Conservation (phyloP, 176 grass and related monocot genomes). For the Lolium multiflorum region DNA sequence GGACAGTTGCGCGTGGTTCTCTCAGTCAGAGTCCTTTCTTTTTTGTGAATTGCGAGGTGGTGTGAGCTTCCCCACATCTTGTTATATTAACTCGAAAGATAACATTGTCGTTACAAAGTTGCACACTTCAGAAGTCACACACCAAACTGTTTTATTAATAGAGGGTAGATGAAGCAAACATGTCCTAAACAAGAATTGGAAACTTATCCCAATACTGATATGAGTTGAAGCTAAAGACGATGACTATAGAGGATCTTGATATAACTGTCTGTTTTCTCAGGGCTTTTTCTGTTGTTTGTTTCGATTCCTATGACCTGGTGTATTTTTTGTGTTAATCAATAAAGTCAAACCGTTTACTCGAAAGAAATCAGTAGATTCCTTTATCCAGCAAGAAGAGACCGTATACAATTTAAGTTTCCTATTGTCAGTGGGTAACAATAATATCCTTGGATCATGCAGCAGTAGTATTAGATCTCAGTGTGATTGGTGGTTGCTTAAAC, state of each 20-base stretch:
- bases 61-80: background rate
- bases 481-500: constrained; percentile 33
- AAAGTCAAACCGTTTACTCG: background rate
- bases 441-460: constrained; percentile 39
- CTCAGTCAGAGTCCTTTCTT: background rate
- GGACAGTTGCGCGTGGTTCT: background rate
- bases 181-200: background rate
- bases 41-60: background rate
- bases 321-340: background rate
- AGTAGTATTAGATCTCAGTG: constrained; percentile 5
- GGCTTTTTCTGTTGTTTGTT: background rate
- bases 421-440: constrained; percentile 10
- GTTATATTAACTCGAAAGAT: background rate
- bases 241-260: background rate
- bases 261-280: background rate
- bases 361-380: background rate
- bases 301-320: background rate
- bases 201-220: background rate
- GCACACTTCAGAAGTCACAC: background rate
- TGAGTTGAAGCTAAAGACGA: background rate
- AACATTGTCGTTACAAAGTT: background rate
- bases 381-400: background rate
- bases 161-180: background rate
- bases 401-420: background rate
- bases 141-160: background rate